Conservation (phyloP, 495 filamentous ascomycete species). For the Penicilliopsis zonata region DNA sequence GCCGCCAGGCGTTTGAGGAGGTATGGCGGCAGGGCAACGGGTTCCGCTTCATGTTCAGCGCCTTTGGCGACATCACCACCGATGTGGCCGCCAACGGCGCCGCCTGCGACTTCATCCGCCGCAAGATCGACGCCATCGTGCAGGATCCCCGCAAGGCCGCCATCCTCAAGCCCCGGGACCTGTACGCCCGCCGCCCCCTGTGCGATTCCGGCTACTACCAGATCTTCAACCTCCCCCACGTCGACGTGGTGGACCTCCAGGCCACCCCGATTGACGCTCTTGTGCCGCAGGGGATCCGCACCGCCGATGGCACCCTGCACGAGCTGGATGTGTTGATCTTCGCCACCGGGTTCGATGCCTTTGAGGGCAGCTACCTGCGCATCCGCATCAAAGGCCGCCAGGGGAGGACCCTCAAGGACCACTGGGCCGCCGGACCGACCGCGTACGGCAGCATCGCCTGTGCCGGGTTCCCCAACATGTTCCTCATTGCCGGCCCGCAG, state of each 20-base stretch:
- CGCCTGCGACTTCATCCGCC: slow-evolving; percentile 5
- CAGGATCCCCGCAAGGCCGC: slow-evolving; percentile 6
- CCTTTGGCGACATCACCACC: slow-evolving; percentile 6
- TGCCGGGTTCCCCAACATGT: slow-evolving; percentile 14
- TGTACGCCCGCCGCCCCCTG: slow-evolving; percentile 6
- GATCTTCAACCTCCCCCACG: slow-evolving; percentile 8
- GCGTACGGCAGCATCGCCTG: slow-evolving; percentile 11
- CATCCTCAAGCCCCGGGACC: slow-evolving; percentile 6
- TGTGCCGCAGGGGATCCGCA: slow-evolving; percentile 15
- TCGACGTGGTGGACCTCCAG: slow-evolving; percentile 8
- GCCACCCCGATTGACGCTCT: slow-evolving; percentile 6
- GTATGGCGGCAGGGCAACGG: slow-evolving; percentile 3
- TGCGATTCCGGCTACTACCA: slow-evolving; percentile 11
- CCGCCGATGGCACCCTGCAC: slow-evolving; percentile 1
- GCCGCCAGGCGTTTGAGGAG: slow-evolving; percentile 2
- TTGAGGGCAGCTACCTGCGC: slow-evolving; percentile 16
- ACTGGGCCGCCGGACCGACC: slow-evolving; percentile 13
- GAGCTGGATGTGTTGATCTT: slow-evolving; percentile 30
- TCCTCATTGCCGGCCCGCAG: slow-evolving; percentile 16
- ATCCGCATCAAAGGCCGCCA: slow-evolving; percentile 16
- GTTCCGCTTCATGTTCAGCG: slow-evolving; percentile 6
- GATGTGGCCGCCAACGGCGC: slow-evolving; percentile 2
- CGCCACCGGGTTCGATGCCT: slow-evolving; percentile 25
- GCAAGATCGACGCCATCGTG: slow-evolving; percentile 6
- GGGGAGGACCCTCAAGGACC: slow-evolving; percentile 8